These are phyloP conservation scores for Xylaria sp. DNA, from an alignment of 2,329 filamentous ascomycete species.

Conservation along the genomic window DNA sequence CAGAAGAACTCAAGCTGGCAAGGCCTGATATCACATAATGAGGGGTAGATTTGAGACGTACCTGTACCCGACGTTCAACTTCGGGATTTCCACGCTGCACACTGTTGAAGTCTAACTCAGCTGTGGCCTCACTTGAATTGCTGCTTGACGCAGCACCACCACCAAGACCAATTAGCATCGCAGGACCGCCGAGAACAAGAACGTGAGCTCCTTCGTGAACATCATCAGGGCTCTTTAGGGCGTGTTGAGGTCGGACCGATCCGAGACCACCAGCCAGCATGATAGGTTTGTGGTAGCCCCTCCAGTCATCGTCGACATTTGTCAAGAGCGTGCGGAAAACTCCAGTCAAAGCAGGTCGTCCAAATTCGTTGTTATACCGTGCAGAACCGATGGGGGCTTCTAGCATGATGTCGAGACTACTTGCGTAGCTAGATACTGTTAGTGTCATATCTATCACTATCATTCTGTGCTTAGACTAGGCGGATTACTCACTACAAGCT, in stretches of 20 bases:
- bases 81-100: constrained; percentile 98
- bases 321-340: constrained; percentile 91
- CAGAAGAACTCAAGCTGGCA: background rate
- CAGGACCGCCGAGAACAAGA: constrained; percentile 92
- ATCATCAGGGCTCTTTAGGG: constrained; percentile 81
- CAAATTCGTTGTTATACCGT: constrained; percentile 95
- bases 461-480: background rate
- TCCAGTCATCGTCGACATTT: constrained; percentile 66
- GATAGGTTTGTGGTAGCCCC: constrained; percentile 95
- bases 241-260: constrained; percentile 89
- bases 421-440: constrained; percentile 70
- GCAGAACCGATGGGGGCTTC: constrained; percentile 96
- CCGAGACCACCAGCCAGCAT: constrained; percentile 91
- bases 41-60: constrained; percentile 9
- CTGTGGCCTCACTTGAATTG: constrained; percentile 85
- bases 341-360: constrained; percentile 85
- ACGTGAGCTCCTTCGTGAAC: constrained; percentile 87
- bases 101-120: constrained; percentile 95
- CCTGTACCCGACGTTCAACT: constrained; percentile 89
- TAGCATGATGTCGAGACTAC: constrained; percentile 95
- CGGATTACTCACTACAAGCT: constrained; percentile 29
- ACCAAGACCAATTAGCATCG: constrained; percentile 97
- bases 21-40: background rate
- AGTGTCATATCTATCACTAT: constrained; percentile 3
- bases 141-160: constrained; percentile 95